These are phyloP conservation scores for Dioszegia hungarica DNA, from an alignment of 768 basidiomycete species.

Conservation along the genomic window DNA sequence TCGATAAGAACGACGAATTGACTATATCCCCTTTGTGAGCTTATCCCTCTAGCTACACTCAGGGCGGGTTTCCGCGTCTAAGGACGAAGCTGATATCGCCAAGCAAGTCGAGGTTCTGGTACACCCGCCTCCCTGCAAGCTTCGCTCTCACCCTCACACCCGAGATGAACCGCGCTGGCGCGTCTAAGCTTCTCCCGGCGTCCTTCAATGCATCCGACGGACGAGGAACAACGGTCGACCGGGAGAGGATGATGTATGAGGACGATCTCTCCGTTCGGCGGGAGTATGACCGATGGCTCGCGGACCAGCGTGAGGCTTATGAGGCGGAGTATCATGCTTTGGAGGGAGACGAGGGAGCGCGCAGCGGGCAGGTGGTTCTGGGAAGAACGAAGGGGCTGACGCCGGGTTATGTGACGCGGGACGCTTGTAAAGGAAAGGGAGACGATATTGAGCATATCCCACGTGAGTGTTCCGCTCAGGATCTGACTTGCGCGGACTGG, in stretches of 20 bases:
- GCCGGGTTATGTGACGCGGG: conserved; percentile 34
- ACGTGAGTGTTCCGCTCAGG: conserved; percentile 18
- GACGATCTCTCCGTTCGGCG: conserved; percentile 19
- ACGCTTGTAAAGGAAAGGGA: conserved; percentile 34
- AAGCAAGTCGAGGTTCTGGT: conserved; percentile 28
- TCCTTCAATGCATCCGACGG: background rate
- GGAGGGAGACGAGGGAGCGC: conserved; percentile 12
- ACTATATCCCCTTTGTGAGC: conserved; percentile 63
- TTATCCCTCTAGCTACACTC: background rate
- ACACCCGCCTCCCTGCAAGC: conserved; percentile 26
- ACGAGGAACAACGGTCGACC: background rate
- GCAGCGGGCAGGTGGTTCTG: background rate
- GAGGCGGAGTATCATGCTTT: background rate
- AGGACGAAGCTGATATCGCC: conserved; percentile 12
- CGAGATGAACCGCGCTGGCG: conserved; percentile 36
- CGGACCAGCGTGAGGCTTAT: conserved; percentile 27
- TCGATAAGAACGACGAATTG: conserved; percentile 76
- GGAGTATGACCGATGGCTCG: conserved; percentile 16
- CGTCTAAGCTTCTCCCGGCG: conserved; percentile 23
- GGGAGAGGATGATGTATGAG: background rate
- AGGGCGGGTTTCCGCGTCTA: no score
- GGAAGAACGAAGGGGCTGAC: conserved; percentile 13
- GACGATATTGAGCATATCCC: conserved; percentile 47
- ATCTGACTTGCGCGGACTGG: background rate
- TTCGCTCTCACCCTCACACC: conserved; percentile 26